Evolutionary conservation across 1,139 yeast genomes (phyloP), one percentile per base, ranked within the genome.

Genomic region (Hansenula lynferdii): DNA sequence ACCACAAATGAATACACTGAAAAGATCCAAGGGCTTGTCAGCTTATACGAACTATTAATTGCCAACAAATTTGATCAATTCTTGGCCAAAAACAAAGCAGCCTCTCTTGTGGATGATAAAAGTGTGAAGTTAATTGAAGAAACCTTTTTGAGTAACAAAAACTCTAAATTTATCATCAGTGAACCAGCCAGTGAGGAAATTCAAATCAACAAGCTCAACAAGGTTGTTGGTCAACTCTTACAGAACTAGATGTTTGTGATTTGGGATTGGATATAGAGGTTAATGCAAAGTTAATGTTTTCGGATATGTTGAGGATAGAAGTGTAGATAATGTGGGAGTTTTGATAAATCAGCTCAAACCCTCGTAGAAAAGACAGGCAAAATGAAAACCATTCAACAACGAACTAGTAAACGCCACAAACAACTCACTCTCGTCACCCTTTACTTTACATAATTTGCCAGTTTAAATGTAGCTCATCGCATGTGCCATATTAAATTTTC

Each of bases 31-130:
- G 58, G 57, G 47, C 55, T 69, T 35, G 58, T 62, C 35, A 43
- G 56, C 10, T 51, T 67, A 21, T 66, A 64, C 51, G 56, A 55
- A 26, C 48, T 64, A 21, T 57, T 69, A 21, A 66, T 61, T 35
- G 44, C 61, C 6, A 61, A 65, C 40, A 56, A 62, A 37, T 64
- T 58, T 48, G 53, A 52, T 16, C 56, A 57, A 24, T 68, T 67
- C 53, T 50, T 58, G 22, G 44, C 53, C 29, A 50, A 53, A 42
- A 57, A 53, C 36, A 42, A 46, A 29, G 53, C 47, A 28, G 36
- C 46, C 20, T 21, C 7, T 26, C 47, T 18, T 7, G 46, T 51
- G 15, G 43, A 49, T 31, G 47, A 42, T 3, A 38, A 39, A 21
- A 44, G 41, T 31, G 17, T 45, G 8, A 42, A 41, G 30, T 28